A percentile compares a stretch with the other conserved stretches of the same genome.
phyloP scores from a whole-genome alignment of 192 early-diverging fungal species.

The Lobosporangium transversale region DNA sequence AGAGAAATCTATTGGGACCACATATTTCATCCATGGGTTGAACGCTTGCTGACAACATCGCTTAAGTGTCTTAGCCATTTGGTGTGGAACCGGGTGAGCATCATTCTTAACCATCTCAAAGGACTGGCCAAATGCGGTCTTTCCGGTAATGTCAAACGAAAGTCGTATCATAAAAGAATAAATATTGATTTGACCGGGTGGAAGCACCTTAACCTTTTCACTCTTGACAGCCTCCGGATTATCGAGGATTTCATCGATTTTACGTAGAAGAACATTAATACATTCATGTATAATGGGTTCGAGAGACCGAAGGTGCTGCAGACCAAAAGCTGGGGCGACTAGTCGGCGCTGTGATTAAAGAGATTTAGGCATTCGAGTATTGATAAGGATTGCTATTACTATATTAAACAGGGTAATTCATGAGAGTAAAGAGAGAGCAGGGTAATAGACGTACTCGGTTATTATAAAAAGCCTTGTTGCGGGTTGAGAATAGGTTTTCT shows the following conservation, averaged over 20 bases:
- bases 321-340: too few relatives aligned
- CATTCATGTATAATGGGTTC: conserved; percentile 50
- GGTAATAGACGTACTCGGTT: conserved; percentile 11
- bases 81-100: conserved; percentile 55
- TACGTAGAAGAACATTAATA: conserved; percentile 30
- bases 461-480: conserved; percentile 41
- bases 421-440: too few relatives aligned
- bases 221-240: conserved; percentile 40
- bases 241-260: conserved; percentile 40
- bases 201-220: too few relatives aligned
- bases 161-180: too few relatives aligned
- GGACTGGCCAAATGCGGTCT: too few relatives aligned
- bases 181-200: too few relatives aligned
- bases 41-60: conserved; percentile 33
- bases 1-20: conserved; percentile 24
- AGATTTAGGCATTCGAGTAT: too few relatives aligned
- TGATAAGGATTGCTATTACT: too few relatives aligned
- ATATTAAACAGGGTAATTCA: too few relatives aligned
- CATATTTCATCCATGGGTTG: conserved; percentile 32
- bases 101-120: too few relatives aligned
- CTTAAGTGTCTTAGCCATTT: conserved; percentile 27
- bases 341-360: conserved; percentile 61
- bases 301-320: too few relatives aligned
- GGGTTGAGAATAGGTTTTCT: too few relatives aligned
- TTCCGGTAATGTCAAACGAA: conserved; percentile 62